A percentile compares a stretch with the other conserved stretches of the same genome.
phyloP scores from a whole-genome alignment of 305 asterid genomes.

The Solanum hybrid region DNA sequence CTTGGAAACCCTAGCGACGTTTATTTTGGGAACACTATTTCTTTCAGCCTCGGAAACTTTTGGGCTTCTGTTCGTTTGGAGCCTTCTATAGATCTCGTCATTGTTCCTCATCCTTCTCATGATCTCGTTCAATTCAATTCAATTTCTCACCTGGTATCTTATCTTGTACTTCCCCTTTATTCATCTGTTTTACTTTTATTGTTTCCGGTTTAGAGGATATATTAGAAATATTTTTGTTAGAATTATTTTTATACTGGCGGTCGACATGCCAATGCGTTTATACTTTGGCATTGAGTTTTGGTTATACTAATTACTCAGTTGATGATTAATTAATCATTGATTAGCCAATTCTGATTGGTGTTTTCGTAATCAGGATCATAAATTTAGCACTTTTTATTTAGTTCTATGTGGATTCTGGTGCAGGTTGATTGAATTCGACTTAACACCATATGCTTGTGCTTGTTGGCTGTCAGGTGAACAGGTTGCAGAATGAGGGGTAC shows the following conservation, averaged over 20 bases:
- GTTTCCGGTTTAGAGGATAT: not conserved
- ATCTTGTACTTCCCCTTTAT: not conserved
- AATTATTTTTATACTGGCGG: not conserved
- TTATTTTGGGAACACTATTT: slow-evolving; percentile 63
- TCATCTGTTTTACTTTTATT: not conserved
- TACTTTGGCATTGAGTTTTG: not conserved
- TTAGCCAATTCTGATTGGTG: not conserved
- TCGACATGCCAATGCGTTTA: not conserved
- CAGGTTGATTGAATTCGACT: not conserved
- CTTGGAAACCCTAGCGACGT: slow-evolving; percentile 95
- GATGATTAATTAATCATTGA: not conserved
- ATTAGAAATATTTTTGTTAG: not conserved
- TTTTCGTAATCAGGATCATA: not conserved
- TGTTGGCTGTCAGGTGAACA: slow-evolving; percentile 39
- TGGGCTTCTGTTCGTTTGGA: slow-evolving; percentile 70
- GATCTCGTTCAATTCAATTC: slow-evolving; percentile 76
- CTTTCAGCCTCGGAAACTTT: slow-evolving; percentile 67
- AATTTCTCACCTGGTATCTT: slow-evolving; percentile 42
- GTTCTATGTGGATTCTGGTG: not conserved
- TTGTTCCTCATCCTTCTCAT: slow-evolving; percentile 62
- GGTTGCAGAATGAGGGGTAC: slow-evolving; percentile 67
- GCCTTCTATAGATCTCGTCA: slow-evolving; percentile 53
- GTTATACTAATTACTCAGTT: not conserved
- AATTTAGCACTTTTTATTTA: not conserved
- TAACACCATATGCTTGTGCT: not conserved